Evolutionary conservation across 2,329 filamentous ascomycete species (phyloP).

Genomic region (Penicillium sp.): DNA sequence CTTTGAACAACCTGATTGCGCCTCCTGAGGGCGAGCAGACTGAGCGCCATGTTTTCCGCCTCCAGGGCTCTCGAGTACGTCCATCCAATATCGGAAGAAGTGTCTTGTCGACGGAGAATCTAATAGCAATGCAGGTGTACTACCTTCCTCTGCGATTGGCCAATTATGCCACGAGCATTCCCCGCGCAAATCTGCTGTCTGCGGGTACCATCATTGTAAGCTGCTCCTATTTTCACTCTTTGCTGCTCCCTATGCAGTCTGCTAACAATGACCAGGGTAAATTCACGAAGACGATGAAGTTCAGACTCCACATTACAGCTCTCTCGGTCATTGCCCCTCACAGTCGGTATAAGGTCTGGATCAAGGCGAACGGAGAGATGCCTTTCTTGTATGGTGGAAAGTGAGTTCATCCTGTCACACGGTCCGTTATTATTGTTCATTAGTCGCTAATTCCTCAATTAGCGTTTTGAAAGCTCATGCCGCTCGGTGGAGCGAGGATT

Average conservation of each 20-base stretch:
- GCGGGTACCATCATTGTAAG: slow-evolving; percentile 75
- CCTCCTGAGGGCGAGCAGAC: slow-evolving; percentile 67
- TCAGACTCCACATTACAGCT: slow-evolving; percentile 90
- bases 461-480: slow-evolving; percentile 67
- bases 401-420: not conserved
- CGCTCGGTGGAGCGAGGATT: slow-evolving; percentile 85
- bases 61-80: slow-evolving; percentile 69
- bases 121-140: slow-evolving; percentile 57
- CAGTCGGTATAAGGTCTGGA: slow-evolving; percentile 95
- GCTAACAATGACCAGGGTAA: slow-evolving; percentile 59
- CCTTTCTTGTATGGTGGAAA: slow-evolving; percentile 79
- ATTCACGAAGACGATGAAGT: slow-evolving; percentile 96
- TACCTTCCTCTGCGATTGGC: slow-evolving; percentile 88
- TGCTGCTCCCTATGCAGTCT: not conserved
- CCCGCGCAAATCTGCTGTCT: slow-evolving; percentile 78
- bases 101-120: not conserved
- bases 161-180: slow-evolving; percentile 85
- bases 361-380: slow-evolving; percentile 84
- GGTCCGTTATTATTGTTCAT: no score
- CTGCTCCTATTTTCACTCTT: not conserved
- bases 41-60: slow-evolving; percentile 82
- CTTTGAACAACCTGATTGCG: slow-evolving; percentile 80
- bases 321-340: slow-evolving; percentile 86
- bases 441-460: no score
- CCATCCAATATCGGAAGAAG: not conserved